Conservation (phyloP, 768 basidiomycete genomes). For the Hortiboletus campestris region DNA sequence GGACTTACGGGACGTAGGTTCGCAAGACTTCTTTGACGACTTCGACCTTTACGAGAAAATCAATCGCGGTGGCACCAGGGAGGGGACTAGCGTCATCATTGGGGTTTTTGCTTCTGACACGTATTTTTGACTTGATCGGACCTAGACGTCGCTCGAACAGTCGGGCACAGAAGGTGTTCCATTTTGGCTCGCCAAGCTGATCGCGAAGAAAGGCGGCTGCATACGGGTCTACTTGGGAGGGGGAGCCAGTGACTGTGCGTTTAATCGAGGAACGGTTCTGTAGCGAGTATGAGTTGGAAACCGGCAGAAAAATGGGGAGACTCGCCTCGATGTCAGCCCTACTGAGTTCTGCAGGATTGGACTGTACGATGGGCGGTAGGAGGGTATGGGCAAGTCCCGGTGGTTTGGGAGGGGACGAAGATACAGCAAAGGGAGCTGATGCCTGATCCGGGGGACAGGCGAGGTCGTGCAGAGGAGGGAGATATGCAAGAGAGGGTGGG, state of each 20-base stretch:
- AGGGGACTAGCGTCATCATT: conserved; percentile 27
- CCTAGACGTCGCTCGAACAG: conserved; percentile 46
- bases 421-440: conserved; percentile 14
- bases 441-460: conserved; percentile 17
- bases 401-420: conserved; percentile 25
- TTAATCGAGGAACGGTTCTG: conserved; percentile 30
- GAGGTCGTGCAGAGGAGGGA: conserved; percentile 27
- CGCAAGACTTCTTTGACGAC: conserved; percentile 49
- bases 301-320: not conserved
- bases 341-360: conserved; percentile 30
- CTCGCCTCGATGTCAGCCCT: conserved; percentile 27
- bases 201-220: conserved; percentile 47
- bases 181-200: conserved; percentile 42
- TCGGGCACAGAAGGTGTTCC: conserved; percentile 46
- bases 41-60: conserved; percentile 53
- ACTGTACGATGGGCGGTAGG: conserved; percentile 33
- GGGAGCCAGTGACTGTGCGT: conserved; percentile 18
- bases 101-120: conserved; percentile 29
- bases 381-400: conserved; percentile 29
- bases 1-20: conserved; percentile 48
- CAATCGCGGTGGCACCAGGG: conserved; percentile 44
- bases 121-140: conserved; percentile 37
- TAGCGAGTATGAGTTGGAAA: conserved; percentile 10
- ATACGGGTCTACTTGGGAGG: conserved; percentile 39
- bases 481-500: conserved; percentile 23